These are phyloP conservation scores for Pythium angustatum DNA, from an alignment of 352 stramenopile species.

Conservation along the genomic window DNA sequence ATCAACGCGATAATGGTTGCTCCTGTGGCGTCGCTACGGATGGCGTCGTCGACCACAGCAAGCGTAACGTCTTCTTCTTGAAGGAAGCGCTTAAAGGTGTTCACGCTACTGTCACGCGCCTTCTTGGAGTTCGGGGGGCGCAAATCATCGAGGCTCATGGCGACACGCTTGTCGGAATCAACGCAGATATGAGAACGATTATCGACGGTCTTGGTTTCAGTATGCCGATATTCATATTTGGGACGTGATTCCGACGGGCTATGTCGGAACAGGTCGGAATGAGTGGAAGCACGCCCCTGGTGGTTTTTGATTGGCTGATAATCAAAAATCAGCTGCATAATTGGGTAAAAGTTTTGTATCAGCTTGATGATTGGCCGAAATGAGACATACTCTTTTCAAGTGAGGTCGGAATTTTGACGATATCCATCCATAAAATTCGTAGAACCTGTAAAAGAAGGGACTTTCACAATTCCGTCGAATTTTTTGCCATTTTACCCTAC, in stretches of 20 bases:
- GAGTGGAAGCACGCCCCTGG: neutral
- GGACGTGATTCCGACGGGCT: slow-evolving; percentile 8
- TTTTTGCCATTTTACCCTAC: too few species aligned
- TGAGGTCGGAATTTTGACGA: neutral
- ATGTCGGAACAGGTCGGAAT: slow-evolving; percentile 16
- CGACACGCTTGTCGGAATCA: slow-evolving; percentile 1
- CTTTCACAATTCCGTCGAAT: too few species aligned
- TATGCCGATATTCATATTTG: slow-evolving; percentile 21
- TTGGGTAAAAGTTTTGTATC: neutral
- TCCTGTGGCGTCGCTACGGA: neutral
- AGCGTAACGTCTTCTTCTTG: neutral
- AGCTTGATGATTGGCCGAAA: neutral
- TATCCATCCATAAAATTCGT: too few species aligned
- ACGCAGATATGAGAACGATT: slow-evolving; percentile 28
- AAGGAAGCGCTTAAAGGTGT: neutral
- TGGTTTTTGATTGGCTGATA: too few species aligned
- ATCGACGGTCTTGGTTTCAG: slow-evolving; percentile 6
- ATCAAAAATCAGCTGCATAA: neutral
- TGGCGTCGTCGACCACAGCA: neutral
- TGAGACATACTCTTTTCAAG: neutral
- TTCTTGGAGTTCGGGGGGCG: neutral
- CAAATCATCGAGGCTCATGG: neutral
- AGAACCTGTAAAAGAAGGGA: too few species aligned
- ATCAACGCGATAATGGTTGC: neutral
- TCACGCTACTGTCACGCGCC: neutral